Evolutionary conservation across 306 rosid species (phyloP).

Genomic region (Casuarina cunninghamiana): DNA sequence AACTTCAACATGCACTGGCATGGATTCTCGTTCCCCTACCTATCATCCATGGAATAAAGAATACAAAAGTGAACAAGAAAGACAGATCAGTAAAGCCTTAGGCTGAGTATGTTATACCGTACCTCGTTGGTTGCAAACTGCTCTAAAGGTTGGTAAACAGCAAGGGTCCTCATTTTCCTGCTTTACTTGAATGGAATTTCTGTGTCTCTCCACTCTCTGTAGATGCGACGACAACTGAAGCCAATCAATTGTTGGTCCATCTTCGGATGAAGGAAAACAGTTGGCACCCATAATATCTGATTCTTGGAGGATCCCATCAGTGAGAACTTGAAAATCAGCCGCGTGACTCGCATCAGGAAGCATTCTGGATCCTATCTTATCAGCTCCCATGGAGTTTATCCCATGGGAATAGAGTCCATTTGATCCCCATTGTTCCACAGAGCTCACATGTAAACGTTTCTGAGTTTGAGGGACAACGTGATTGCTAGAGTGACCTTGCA

Average conservation of each 20-base stretch:
- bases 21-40: conserved; percentile 18
- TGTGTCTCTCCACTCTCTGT: conserved; percentile 73
- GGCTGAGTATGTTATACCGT: conserved; percentile 18
- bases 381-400: conserved; percentile 33
- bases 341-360: conserved; percentile 30
- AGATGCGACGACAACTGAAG: conserved; percentile 77
- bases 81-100: conserved; percentile 11
- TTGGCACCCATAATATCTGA: conserved; percentile 26
- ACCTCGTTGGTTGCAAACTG: conserved; percentile 35
- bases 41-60: conserved; percentile 14
- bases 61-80: conserved; percentile 13
- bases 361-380: conserved; percentile 33
- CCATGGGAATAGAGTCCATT: conserved; percentile 37
- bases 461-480: conserved; percentile 29
- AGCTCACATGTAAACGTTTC: conserved; percentile 24
- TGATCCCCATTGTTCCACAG: conserved; percentile 32
- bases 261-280: conserved; percentile 34
- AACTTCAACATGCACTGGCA: conserved; percentile 23
- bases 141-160: conserved; percentile 46
- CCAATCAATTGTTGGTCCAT: conserved; percentile 55
- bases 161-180: conserved; percentile 48
- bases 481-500: conserved; percentile 23
- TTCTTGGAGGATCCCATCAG: conserved; percentile 32
- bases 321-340: conserved; percentile 24
- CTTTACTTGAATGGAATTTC: conserved; percentile 49